Conservation (phyloP, 1,284 basidiomycete genomes). For the Ceratobasidium sp. region DNA sequence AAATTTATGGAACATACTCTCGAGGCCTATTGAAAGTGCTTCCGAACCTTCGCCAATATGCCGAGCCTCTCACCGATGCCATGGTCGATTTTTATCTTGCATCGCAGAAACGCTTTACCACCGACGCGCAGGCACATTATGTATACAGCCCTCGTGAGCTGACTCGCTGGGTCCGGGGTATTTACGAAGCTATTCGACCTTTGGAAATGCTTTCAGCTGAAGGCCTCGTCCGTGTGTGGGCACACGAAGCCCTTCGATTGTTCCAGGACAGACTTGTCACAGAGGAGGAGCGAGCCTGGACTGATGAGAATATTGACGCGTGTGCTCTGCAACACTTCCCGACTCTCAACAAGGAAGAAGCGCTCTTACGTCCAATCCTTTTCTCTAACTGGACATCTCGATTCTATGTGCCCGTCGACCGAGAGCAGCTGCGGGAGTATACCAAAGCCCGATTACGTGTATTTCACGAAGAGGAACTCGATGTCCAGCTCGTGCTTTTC, state of each 20-base stretch:
- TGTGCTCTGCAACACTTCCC: constrained; percentile 92
- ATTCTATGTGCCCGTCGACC: constrained; percentile 93
- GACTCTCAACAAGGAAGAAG: constrained; percentile 85
- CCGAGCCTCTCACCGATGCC: constrained; percentile 94
- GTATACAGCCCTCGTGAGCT: constrained; percentile 99
- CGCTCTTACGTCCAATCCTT: constrained; percentile 88
- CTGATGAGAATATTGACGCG: constrained; percentile 90
- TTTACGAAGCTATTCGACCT: constrained; percentile 96
- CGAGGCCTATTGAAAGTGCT: constrained; percentile 95
- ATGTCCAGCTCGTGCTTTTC: constrained; percentile 98
- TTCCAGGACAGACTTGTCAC: constrained; percentile 98
- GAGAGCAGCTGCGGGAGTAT: constrained; percentile 93
- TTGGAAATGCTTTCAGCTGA: constrained; percentile 91
- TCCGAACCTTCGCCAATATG: constrained; percentile 91
- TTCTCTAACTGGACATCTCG: constrained; percentile 99
- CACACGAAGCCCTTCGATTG: constrained; percentile 95
- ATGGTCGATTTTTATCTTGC: constrained; percentile 98
- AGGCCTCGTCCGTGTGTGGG: constrained; percentile 97
- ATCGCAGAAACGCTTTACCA: constrained; percentile 94
- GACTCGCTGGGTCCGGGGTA: constrained; percentile 96
- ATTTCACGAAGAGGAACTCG: constrained; percentile 97
- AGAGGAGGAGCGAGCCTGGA: constrained; percentile 93
- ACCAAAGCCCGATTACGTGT: constrained; percentile 95
- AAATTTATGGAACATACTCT: constrained; percentile 99
- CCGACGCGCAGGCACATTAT: constrained; percentile 97